phyloP scores from a whole-genome alignment of 2,329 filamentous ascomycete genomes.

The Cytospora paraplurivora region DNA sequence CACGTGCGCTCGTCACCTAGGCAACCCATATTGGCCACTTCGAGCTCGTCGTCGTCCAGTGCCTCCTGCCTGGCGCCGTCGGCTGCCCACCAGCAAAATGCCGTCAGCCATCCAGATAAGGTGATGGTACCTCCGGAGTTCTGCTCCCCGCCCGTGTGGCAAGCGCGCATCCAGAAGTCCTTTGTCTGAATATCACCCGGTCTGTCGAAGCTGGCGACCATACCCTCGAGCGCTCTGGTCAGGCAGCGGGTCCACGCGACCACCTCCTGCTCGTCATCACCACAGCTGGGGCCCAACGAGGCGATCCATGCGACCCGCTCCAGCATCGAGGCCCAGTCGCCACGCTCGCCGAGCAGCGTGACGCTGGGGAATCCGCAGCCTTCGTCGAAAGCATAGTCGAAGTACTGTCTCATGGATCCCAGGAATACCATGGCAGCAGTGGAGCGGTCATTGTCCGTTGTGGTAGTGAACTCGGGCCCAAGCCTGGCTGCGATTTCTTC shows the following conservation, averaged over 20 bases:
- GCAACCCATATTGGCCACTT: conserved; percentile 22
- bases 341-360: conserved; percentile 50
- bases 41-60: conserved; percentile 24
- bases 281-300: conserved; percentile 18
- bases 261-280: conserved; percentile 11
- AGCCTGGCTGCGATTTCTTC: conserved; percentile 48
- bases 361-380: conserved; percentile 54
- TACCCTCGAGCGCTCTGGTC: conserved; percentile 34
- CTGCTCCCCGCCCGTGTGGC: conserved; percentile 34
- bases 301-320: conserved; percentile 25
- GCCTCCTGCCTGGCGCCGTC: conserved; percentile 25
- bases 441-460: conserved; percentile 45
- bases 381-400: conserved; percentile 38
- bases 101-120: conserved; percentile 40
- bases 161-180: conserved; percentile 37
- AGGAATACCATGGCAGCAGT: conserved; percentile 53
- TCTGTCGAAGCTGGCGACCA: conserved; percentile 35
- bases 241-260: conserved; percentile 30
- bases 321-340: conserved; percentile 45
- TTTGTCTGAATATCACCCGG: conserved; percentile 29
- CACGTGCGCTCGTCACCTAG: not conserved
- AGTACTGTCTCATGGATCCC: conserved; percentile 53
- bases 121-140: conserved; percentile 34
- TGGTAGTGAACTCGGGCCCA: conserved; percentile 55
- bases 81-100: conserved; percentile 40